A percentile compares a stretch with the other conserved stretches of the same genome.
These are phyloP conservation scores for Saprolegnia parasitica DNA, from an alignment of 352 stramenopile genomes.

Conservation along the genomic window DNA sequence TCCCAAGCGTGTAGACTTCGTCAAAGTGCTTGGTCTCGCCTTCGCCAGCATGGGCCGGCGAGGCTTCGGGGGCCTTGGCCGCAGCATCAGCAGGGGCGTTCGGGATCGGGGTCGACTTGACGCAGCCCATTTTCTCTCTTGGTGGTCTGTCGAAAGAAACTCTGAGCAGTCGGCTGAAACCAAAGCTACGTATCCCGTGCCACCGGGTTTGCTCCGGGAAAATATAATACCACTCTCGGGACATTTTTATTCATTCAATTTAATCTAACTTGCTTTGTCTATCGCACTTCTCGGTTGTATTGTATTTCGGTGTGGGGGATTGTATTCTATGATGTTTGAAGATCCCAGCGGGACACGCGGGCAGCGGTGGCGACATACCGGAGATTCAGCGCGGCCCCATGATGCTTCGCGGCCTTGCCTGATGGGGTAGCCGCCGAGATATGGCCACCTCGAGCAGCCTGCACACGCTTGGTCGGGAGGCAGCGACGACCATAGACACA, in stretches of 20 bases:
- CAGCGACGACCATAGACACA: too few species aligned
- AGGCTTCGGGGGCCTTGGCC: neutral
- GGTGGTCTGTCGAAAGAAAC: neutral
- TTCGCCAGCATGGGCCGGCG: neutral
- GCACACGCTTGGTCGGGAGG: too few species aligned
- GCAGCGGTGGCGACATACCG: neutral
- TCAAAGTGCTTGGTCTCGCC: constrained; percentile 15
- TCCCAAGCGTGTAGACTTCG: constrained; percentile 61
- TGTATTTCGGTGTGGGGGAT: neutral
- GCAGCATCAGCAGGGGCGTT: constrained; percentile 16
- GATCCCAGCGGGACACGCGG: neutral
- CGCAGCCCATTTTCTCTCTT: constrained; percentile 23
- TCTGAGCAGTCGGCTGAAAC: neutral
- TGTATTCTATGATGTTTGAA: neutral
- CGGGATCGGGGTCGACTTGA: constrained; percentile 30
- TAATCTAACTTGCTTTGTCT: too few species aligned
- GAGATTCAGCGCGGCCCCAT: neutral
- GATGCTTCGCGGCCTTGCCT: neutral
- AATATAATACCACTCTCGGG: too few species aligned
- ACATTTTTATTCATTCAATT: too few species aligned
- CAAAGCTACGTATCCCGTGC: neutral
- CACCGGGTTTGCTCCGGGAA: too few species aligned
- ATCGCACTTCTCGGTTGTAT: too few species aligned
- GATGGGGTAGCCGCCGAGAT: neutral
- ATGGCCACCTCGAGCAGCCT: neutral